Conservation (phyloP, 179 eudicot species). For the Drosera spatulata region DNA sequence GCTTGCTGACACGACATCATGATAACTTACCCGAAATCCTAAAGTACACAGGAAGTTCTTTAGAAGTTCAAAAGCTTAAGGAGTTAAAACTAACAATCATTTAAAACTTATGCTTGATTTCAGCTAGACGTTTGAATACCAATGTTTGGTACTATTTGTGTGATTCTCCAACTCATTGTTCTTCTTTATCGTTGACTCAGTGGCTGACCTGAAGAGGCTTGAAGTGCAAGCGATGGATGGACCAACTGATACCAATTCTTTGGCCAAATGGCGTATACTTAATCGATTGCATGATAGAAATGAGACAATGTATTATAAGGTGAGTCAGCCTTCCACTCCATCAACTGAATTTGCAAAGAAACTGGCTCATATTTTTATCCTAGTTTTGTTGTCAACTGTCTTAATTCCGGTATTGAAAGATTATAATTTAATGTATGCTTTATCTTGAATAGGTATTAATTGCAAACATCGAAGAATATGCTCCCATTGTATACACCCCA, state of each 20-base stretch:
- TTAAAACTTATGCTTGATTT: no score
- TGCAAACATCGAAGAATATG: slow-evolving; percentile 88
- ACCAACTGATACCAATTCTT: slow-evolving; percentile 78
- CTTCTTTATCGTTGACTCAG: slow-evolving; percentile 16
- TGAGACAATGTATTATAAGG: slow-evolving; percentile 96
- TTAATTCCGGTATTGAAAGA: neutral
- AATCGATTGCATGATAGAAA: slow-evolving; percentile 94
- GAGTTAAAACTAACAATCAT: no score
- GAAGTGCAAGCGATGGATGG: slow-evolving; percentile 77
- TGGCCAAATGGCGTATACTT: slow-evolving; percentile 95
- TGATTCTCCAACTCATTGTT: neutral
- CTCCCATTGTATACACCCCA: slow-evolving; percentile 94
- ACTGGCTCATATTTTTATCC: neutral
- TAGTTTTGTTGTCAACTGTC: neutral
- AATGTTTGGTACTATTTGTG: no score
- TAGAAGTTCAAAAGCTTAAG: no score
- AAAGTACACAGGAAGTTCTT: no score
- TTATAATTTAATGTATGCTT: no score
- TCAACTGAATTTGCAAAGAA: no score
- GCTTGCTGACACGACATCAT: no score
- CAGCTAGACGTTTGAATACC: no score
- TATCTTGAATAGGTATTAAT: slow-evolving; percentile 52
- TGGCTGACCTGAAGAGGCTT: slow-evolving; percentile 79
- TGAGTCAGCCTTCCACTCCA: slow-evolving; percentile 11
- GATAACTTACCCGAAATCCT: no score